phyloP scores from a whole-genome alignment of 2,329 filamentous ascomycete species.

The Didymella arachidicola region DNA sequence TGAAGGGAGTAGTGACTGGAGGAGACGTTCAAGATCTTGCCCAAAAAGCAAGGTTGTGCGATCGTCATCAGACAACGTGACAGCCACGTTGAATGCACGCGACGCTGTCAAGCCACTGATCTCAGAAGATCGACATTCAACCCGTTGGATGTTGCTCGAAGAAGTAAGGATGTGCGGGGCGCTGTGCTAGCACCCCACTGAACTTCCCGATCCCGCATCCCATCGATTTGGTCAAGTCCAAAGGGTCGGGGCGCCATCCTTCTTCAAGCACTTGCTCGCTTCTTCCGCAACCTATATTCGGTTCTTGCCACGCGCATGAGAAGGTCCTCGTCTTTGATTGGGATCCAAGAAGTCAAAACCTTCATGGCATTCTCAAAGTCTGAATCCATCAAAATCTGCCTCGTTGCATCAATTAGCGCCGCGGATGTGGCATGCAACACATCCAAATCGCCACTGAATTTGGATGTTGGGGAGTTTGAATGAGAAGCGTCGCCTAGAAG shows the following conservation, averaged over 20 bases:
- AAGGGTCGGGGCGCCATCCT: conserved; percentile 22
- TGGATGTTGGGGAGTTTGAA: conserved; percentile 50
- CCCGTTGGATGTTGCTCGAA: conserved; percentile 39
- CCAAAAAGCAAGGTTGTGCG: conserved; percentile 27
- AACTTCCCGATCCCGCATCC: conserved; percentile 26
- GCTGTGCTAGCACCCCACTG: conserved; percentile 16
- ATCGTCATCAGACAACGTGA: conserved; percentile 34
- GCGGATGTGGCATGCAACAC: conserved; percentile 89
- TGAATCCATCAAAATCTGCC: conserved; percentile 86
- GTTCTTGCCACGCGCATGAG: conserved; percentile 89
- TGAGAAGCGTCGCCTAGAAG: conserved; percentile 77
- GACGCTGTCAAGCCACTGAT: conserved; percentile 47
- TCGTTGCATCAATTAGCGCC: conserved; percentile 87
- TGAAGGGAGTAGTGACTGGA: conserved; percentile 7
- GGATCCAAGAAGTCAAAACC: conserved; percentile 90
- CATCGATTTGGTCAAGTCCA: conserved; percentile 18
- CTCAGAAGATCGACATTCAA: conserved; percentile 39
- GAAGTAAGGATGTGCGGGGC: conserved; percentile 28
- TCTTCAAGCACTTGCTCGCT: conserved; percentile 51
- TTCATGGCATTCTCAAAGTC: conserved; percentile 99
- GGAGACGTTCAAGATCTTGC: conserved; percentile 16
- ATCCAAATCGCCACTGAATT: conserved; percentile 72
- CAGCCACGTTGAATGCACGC: conserved; percentile 45
- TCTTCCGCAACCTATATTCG: conserved; percentile 79
- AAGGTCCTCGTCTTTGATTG: conserved; percentile 90